Evolutionary conservation across 2,329 filamentous ascomycete genomes (phyloP).

Genomic region (Colletotrichum shisoi): DNA sequence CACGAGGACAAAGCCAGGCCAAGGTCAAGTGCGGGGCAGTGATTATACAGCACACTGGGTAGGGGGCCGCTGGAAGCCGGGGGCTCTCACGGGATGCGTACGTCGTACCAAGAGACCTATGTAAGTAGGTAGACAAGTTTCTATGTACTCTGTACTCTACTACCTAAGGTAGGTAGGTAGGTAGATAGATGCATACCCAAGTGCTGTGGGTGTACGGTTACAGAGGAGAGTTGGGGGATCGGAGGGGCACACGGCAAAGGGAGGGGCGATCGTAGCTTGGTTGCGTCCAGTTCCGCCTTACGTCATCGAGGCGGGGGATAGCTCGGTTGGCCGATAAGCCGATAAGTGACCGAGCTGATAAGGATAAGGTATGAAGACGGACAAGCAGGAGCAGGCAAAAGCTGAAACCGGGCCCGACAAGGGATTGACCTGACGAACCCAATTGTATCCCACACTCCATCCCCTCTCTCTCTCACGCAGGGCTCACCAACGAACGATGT

Average conservation of each 20-base stretch:
- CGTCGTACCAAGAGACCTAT: neutral
- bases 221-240: slow-evolving; percentile 4
- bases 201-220: too few relatives aligned
- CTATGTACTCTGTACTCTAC: too few relatives aligned
- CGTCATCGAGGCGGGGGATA: slow-evolving; percentile 11
- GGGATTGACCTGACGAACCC: slow-evolving; percentile 12
- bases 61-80: slow-evolving; percentile 13
- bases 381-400: too few relatives aligned
- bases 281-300: neutral
- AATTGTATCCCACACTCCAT: neutral
- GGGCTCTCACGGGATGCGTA: neutral
- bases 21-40: slow-evolving; percentile 32
- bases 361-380: slow-evolving; percentile 25
- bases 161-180: too few relatives aligned
- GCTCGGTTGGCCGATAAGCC: neutral
- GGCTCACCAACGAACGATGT: slow-evolving; percentile 18
- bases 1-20: slow-evolving; percentile 37
- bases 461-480: neutral
- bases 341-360: slow-evolving; percentile 12
- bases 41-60: neutral
- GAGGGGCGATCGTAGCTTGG: slow-evolving; percentile 27
- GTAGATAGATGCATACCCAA: too few relatives aligned
- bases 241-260: slow-evolving; percentile 21
- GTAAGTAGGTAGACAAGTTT: too few relatives aligned
- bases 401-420: slow-evolving; percentile 34